Percentiles rank a stretch among this genome's conserved stretches.
These are phyloP conservation scores for Aspergillus caelatus DNA, from an alignment of 2,329 filamentous ascomycete species.

Conservation along the genomic window DNA sequence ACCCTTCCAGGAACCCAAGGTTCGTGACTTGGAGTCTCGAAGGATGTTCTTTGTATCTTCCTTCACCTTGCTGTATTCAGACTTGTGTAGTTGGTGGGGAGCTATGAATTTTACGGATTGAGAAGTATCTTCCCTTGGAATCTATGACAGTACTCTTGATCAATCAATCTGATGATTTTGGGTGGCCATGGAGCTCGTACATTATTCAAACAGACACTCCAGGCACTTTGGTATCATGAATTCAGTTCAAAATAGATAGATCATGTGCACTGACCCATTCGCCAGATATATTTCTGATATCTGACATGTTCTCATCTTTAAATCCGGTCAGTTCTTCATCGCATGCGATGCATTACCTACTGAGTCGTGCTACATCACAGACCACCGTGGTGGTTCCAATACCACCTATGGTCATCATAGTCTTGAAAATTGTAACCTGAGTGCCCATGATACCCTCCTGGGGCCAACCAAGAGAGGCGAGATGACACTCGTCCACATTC, in stretches of 20 bases:
- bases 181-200: not conserved
- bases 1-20: not conserved
- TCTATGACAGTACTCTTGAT: not conserved
- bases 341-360: not conserved
- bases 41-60: not conserved
- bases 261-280: not conserved
- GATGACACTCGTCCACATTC: slow-evolving; percentile 9
- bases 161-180: not conserved
- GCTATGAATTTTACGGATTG: not conserved
- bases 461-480: not conserved
- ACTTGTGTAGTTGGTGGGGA: not conserved
- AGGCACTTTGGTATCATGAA: not conserved
- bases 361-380: not conserved
- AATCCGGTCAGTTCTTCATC: not conserved
- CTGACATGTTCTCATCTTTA: not conserved
- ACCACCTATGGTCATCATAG: slow-evolving; percentile 13
- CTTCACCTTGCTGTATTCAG: not conserved
- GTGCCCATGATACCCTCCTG: slow-evolving; percentile 12
- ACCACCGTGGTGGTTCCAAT: not conserved
- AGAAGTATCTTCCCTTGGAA: not conserved
- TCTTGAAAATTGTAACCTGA: slow-evolving; percentile 15
- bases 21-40: not conserved
- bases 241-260: not conserved
- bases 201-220: not conserved
- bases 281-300: not conserved